Base-by-base conservation (phyloP, 352 stramenopile genomes). In the Thraustochytrium sp. region DNA sequence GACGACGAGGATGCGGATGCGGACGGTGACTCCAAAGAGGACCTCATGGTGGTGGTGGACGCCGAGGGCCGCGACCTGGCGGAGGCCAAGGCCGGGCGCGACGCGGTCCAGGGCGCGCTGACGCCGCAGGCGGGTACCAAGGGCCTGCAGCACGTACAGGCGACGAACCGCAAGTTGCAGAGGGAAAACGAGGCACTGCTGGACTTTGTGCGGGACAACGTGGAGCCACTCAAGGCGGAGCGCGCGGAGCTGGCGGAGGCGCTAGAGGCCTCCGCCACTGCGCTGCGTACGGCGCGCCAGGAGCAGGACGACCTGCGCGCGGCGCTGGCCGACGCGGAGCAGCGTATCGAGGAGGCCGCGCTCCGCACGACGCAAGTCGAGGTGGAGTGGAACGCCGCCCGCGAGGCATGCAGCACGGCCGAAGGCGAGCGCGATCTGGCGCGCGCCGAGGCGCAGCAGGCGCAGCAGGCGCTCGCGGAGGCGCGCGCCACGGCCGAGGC, bases 171-270 rank as follows among this genome's bases (percentile, higher is more conserved):
- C 59, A 72, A 72, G 31, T 3, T 80, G 5, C 18, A 80, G 46
- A 5, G 63, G 34, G 68, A 80, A 34, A 80, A 80, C 13, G 68
- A 80, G n/a, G 68, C 68, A 3, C 34, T 80, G 13, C 34, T 80
- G 9, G 68, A 80, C 49, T 80, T 55, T 48, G 53, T 80, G 16
- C 46, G 68, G 13, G 68, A 80, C 9, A 65, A 42, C 21, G 68
- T 80, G 0, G 68, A 80, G 49, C 68, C 68, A 8, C 68, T 80
- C 34, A 80, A 80, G 42, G 53, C 68, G 31, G 68, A 80, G 31
- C 76, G 63, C 8, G 21, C 18, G 31, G 68, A 80, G 51, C 1
- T 80, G 0, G 46, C 26, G 44, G 68, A 80, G 13, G n/a, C 68
- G 21, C 42, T 80, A 5, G 68, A 80, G 42, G 34, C 68, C 18